Base-by-base conservation (phyloP, 441 rosid species). In the Gossypium davidsonii region DNA sequence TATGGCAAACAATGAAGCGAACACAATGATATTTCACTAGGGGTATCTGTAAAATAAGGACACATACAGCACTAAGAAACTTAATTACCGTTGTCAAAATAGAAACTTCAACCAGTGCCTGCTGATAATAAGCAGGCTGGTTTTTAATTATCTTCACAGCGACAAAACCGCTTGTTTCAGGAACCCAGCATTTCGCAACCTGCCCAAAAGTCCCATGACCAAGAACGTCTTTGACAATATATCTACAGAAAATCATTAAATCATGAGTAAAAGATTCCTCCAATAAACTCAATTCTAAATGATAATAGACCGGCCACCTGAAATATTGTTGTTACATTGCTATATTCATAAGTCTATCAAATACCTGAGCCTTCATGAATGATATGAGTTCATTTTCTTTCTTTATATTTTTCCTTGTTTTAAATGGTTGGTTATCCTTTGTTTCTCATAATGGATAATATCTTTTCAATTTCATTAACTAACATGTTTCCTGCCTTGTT, bases 141-240 rank as follows among this genome's bases (percentile, higher is more conserved):
- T 96, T 96, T 86, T 96, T 96, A 25, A 96, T 96, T 79, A 96
- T 93, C 85, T 96, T 96, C 71, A 96, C 89, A 72, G 99, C 99
- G 63, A 90, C 93, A 84, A 86, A 91, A 83, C 87, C 77, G 78
- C 85, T 79, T 12, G 86, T 83, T 77, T 90, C 97, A 34, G 89
- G 83, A 70, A 90, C 91, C 98, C 89, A 92, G 86, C 99, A 96
- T 83, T 94, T 96, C 55, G 96, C 98, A 88, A 96, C 99, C 84
- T 96, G 99, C 64, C 99, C 99, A 78, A 96, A 96, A 71, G 98
- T 96, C 74, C 99, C 99, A 78, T 96, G 99, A 79, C 99, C 99
- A 79, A 96, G 99, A 76, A 93, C 91, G 83, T 96, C 99, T 86
- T 94, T 93, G 86, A 96, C 98, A 70, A 94, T 75, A 81, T 96